Evolutionary conservation across 1,139 yeast genomes (phyloP).

Genomic region (Geotrichum aggregatum): DNA sequence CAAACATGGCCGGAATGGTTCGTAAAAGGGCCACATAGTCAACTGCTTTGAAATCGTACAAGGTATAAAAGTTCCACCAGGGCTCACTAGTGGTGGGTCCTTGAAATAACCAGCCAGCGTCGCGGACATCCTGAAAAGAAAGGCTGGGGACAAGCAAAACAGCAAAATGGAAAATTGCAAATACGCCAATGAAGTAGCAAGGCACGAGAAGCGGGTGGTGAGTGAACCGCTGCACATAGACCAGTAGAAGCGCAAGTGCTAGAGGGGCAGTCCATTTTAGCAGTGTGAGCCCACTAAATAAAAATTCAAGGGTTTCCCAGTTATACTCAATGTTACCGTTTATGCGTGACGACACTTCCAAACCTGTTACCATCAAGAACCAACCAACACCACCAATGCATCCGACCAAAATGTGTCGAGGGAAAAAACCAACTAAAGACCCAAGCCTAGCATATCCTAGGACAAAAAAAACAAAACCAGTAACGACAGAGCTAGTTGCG

Average conservation of each 20-base stretch:
- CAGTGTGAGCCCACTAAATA: constrained; percentile 44
- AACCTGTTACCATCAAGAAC: constrained; percentile 81
- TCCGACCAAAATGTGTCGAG: constrained; percentile 91
- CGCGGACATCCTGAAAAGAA: constrained; percentile 57
- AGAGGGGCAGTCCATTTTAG: constrained; percentile 75
- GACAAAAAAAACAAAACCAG: constrained; percentile 73
- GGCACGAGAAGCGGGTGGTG: constrained; percentile 82
- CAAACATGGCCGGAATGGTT: constrained; percentile 89
- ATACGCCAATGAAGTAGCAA: constrained; percentile 66
- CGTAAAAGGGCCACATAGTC: constrained; percentile 66
- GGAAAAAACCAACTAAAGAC: constrained; percentile 86
- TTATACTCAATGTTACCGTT: constrained; percentile 70
- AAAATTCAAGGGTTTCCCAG: constrained; percentile 49
- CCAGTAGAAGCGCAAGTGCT: constrained; percentile 50
- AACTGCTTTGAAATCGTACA: constrained; percentile 65
- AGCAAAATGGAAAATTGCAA: constrained; percentile 62
- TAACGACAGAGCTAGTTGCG: constrained; percentile 75
- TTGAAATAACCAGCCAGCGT: constrained; percentile 76
- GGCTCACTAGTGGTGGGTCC: constrained; percentile 66
- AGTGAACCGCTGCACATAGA: constrained; percentile 59
- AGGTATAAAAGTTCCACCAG: constrained; percentile 80
- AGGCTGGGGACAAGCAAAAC: constrained; percentile 64
- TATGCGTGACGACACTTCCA: constrained; percentile 80
- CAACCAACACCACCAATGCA: constrained; percentile 98
- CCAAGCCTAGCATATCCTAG: constrained; percentile 81